These are phyloP conservation scores for Arxiozyma slooffiae DNA, from an alignment of 1,139 yeast species.

Conservation along the genomic window DNA sequence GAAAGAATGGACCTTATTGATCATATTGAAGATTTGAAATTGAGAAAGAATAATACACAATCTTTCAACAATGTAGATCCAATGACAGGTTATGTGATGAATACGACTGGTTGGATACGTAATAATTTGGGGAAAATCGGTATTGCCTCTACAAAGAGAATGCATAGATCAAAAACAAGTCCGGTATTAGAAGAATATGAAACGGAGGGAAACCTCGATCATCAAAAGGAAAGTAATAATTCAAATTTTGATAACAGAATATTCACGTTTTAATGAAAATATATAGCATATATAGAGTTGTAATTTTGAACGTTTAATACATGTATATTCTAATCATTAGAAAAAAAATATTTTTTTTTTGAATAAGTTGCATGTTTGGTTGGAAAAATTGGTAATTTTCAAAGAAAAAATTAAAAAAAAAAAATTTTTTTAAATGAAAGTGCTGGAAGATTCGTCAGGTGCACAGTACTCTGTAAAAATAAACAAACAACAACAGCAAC, in stretches of 20 bases:
- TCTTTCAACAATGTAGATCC: slow-evolving; percentile 11
- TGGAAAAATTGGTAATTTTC: too few species aligned
- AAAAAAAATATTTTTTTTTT: too few species aligned
- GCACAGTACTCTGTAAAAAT: too few species aligned
- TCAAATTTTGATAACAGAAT: neutral
- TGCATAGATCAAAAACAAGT: neutral
- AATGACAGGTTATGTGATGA: slow-evolving; percentile 15
- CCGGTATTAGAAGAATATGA: slow-evolving; percentile 3
- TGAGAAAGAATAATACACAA: slow-evolving; percentile 8
- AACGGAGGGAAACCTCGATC: neutral
- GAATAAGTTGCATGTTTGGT: neutral
- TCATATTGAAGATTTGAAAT: slow-evolving; percentile 43
- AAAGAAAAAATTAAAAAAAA: too few species aligned
- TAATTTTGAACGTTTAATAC: neutral
- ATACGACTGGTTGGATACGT: slow-evolving; percentile 8
- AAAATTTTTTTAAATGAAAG: too few species aligned
- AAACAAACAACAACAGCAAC: too few species aligned
- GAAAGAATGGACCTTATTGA: slow-evolving; percentile 61
- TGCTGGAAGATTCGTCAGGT: neutral
- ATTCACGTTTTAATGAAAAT: neutral
- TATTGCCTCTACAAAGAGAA: neutral
- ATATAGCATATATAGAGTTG: neutral
- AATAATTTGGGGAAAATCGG: slow-evolving; percentile 6
- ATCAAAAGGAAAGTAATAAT: neutral
- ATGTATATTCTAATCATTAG: neutral